phyloP scores from a whole-genome alignment of 768 basidiomycete species.

The Termitomyces sp. region DNA sequence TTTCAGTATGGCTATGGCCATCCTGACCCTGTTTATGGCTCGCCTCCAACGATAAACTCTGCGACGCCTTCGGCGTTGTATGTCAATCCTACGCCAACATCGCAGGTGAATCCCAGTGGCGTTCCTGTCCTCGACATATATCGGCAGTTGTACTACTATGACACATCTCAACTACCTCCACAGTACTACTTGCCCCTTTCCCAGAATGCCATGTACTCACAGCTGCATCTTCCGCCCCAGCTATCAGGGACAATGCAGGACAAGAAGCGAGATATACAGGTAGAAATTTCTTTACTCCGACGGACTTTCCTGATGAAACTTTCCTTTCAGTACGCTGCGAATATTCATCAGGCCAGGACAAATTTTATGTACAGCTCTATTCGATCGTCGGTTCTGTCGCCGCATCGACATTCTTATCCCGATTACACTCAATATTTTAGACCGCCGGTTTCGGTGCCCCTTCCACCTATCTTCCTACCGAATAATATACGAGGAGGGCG shows the following conservation, averaged over 20 bases:
- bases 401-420: conserved; percentile 43
- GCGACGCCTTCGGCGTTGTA: conserved; percentile 32
- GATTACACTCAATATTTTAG: conserved; percentile 51
- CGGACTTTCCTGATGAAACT: conserved; percentile 7
- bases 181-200: conserved; percentile 60
- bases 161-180: conserved; percentile 44
- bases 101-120: conserved; percentile 25
- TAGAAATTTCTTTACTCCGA: conserved; percentile 15
- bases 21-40: conserved; percentile 50
- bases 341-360: conserved; percentile 38
- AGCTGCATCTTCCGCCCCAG: conserved; percentile 33
- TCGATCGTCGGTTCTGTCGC: conserved; percentile 39
- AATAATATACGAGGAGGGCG: conserved; percentile 40
- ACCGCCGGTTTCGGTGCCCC: conserved; percentile 34
- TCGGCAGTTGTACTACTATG: conserved; percentile 57
- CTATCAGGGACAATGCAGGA: conserved; percentile 40
- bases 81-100: conserved; percentile 38
- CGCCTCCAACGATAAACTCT: conserved; percentile 37
- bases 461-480: conserved; percentile 30
- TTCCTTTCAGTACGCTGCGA: conserved; percentile 13
- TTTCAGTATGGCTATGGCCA: conserved; percentile 49
- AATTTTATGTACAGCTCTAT: conserved; percentile 39
- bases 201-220: conserved; percentile 59
- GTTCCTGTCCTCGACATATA: conserved; percentile 34
- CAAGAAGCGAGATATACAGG: conserved; percentile 60